Percentiles rank a stretch among this genome's conserved stretches.
Evolutionary conservation across 345 rosid genomes (phyloP).

Genomic region (Dipteronia dyeriana): DNA sequence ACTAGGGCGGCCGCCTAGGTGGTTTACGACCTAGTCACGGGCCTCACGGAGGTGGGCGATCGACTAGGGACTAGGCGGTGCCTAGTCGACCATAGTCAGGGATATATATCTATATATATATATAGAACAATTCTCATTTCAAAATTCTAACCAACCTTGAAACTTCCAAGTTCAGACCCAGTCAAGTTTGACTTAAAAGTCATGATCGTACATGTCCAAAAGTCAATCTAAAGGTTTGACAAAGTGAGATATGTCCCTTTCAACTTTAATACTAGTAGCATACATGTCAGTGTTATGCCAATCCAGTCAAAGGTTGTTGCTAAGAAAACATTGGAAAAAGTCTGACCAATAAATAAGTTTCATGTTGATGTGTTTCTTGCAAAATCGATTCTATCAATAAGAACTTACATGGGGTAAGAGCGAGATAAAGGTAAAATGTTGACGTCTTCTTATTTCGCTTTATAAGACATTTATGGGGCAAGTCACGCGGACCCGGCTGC

Average conservation of each 20-base stretch:
- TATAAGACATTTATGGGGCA: constrained; percentile 73
- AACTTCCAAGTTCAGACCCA: constrained; percentile 24
- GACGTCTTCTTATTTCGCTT: constrained; percentile 73
- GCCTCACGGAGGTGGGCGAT: no score
- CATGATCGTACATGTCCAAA: constrained; percentile 11
- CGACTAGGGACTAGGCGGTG: no score
- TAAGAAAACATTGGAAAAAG: background rate
- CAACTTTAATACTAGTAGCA: background rate
- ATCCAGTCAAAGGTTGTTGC: constrained; percentile 15
- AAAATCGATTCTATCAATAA: background rate
- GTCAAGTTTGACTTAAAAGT: constrained; percentile 34
- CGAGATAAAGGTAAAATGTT: constrained; percentile 74
- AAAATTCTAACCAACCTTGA: constrained; percentile 22
- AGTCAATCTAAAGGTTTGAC: constrained; percentile 36
- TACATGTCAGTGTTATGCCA: background rate
- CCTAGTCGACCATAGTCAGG: no score
- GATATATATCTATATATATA: background rate
- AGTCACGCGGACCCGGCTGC: constrained; percentile 81
- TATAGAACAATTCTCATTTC: constrained; percentile 23
- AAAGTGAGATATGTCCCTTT: constrained; percentile 21
- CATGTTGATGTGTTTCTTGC: background rate
- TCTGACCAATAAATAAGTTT: background rate
- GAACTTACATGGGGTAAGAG: constrained; percentile 72
- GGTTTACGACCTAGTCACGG: no score
- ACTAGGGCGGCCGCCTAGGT: no score